Base-by-base conservation (phyloP, 257 asterid species). In the Primulina huaijiensis region DNA sequence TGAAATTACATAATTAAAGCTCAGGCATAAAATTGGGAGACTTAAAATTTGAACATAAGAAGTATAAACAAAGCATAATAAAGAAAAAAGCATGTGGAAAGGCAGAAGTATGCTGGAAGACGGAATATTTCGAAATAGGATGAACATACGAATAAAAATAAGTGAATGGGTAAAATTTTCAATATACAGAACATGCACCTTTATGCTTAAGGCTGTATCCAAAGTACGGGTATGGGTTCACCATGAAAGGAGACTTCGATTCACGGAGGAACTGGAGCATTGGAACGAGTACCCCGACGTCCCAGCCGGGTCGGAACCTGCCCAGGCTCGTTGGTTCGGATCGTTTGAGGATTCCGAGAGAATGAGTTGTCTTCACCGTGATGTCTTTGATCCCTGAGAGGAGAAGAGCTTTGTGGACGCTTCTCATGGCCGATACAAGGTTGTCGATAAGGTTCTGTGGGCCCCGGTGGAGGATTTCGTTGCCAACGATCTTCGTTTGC, bases 401-500 rank as follows among this genome's bases (percentile, higher is more conserved):
- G 5, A 29, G n/a, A 5, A 93, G 84, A 3, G 97, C 95, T 8
- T 70, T 3, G 76, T 93, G 86, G 61, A 93, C 66, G 2, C 80
- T 75, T 1, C 76, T 60, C 96, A 90, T 86, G 65, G 99, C 96
- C 34, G 79, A n/a, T 59, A 93, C 99, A 59, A 93, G 85, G 68
- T 78, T 82, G 77, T 87, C 94, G 12, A 68, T 61, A 21, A 90
- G 77, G 37, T 73, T 65, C 76, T 92, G 96, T 0, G 97, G 96
- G 17, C 96, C 97, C 97, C 97, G 90, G 69, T 90, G 97, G 70
- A 93, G 96, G 56, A 93, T 76, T 56, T 93, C 97, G 72, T 85
- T 93, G 2, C 99, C 99, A 35, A 90, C 87, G 82, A 93, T 87
- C 23, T 72, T 76, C 3, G 99, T 93, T 1, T 30, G 75, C 0